Conservation (phyloP, 225 moss, liverwort and hornwort species). For the Pseudisothecium myosuroides region DNA sequence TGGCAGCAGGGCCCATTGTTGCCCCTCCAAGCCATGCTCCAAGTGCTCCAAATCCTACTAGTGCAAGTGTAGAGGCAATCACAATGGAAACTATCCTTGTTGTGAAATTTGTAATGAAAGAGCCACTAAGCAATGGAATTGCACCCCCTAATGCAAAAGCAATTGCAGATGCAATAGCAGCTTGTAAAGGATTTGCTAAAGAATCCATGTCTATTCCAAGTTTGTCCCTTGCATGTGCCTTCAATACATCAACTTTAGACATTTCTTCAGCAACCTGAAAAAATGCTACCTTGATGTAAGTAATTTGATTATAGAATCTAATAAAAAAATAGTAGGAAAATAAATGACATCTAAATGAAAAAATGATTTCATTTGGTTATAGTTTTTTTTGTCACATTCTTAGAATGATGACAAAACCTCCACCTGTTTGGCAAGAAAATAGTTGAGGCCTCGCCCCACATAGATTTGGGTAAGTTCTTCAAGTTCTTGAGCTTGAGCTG, state of each 20-base stretch:
- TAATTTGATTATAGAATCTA: neutral
- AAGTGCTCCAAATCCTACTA: slow-evolving; percentile 41
- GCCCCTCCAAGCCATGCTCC: slow-evolving; percentile 59
- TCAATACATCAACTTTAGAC: slow-evolving; percentile 42
- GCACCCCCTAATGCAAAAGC: slow-evolving; percentile 67
- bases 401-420: neutral
- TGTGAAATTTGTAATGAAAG: slow-evolving; percentile 30
- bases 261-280: slow-evolving; percentile 57
- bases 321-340: too few relatives aligned
- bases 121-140: slow-evolving; percentile 47
- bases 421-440: slow-evolving; percentile 59
- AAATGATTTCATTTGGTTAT: too few relatives aligned
- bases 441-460: slow-evolving; percentile 43
- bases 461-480: slow-evolving; percentile 66
- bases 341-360: neutral
- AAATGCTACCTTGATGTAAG: neutral
- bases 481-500: slow-evolving; percentile 36
- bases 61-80: slow-evolving; percentile 21
- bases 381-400: neutral
- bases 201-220: slow-evolving; percentile 56
- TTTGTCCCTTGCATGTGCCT: slow-evolving; percentile 57
- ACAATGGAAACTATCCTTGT: slow-evolving; percentile 35
- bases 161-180: slow-evolving; percentile 38
- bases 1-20: slow-evolving; percentile 20
- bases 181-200: slow-evolving; percentile 63